These are phyloP conservation scores for Metarhizium album DNA, from an alignment of 2,329 filamentous ascomycete genomes.

Conservation along the genomic window DNA sequence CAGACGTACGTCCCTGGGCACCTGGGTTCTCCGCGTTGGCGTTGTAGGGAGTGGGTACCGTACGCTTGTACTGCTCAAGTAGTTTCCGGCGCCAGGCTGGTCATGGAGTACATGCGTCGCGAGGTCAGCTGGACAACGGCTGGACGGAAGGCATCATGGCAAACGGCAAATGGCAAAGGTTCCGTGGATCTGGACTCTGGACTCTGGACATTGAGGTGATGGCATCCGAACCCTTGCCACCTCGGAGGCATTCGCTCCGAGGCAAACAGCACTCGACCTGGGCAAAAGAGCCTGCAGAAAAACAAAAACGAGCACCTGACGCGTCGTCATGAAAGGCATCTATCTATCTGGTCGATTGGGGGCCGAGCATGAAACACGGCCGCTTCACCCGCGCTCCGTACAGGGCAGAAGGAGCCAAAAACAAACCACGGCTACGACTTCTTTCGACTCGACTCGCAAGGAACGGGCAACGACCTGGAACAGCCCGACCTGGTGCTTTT, in stretches of 20 bases:
- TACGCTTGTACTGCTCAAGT: no score
- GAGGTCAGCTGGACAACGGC: slow-evolving; percentile 10
- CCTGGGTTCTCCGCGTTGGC: no score
- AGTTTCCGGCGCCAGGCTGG: neutral
- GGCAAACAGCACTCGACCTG: neutral
- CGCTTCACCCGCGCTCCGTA: neutral
- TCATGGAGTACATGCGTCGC: slow-evolving; percentile 6
- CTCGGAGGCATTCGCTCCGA: no score
- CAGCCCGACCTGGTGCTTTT: neutral
- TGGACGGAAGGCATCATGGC: no score
- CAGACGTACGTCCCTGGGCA: no score
- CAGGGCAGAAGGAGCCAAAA: neutral
- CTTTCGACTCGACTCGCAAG: neutral
- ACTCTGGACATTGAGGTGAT: no score
- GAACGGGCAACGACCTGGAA: no score
- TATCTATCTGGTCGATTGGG: neutral
- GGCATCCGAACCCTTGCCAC: no score
- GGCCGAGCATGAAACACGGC: neutral
- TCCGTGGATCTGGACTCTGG: neutral
- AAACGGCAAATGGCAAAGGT: slow-evolving; percentile 1
- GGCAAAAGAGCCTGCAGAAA: neutral
- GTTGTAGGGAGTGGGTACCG: no score
- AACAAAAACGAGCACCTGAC: neutral
- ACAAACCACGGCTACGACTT: neutral
- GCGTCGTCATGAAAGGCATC: neutral